Conservation (phyloP, 495 filamentous ascomycete genomes). For the Hapsidospora chrysogenum region DNA sequence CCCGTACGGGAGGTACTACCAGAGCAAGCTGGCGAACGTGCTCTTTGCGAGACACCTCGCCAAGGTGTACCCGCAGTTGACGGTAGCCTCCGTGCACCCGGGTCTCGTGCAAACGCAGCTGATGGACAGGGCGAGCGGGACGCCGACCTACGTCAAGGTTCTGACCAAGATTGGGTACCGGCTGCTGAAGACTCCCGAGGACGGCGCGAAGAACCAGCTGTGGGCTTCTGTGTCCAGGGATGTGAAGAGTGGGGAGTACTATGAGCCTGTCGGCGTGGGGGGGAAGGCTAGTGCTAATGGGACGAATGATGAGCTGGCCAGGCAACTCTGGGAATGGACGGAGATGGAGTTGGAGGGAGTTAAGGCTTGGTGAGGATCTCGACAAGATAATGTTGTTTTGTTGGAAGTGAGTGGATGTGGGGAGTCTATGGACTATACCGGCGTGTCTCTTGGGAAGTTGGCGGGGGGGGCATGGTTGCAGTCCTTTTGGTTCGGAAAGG, state of each 20-base stretch:
- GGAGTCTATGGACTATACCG: no score
- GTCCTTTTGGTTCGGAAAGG: no score
- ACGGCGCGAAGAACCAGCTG: slow-evolving; percentile 38
- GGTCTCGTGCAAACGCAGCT: slow-evolving; percentile 28
- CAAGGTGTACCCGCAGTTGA: slow-evolving; percentile 29
- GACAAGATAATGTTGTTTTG: no score
- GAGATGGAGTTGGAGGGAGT: slow-evolving; percentile 4
- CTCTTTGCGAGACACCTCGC: slow-evolving; percentile 3
- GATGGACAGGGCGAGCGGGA: slow-evolving; percentile 3
- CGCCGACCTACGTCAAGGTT: no score
- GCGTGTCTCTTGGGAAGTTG: no score
- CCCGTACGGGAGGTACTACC: slow-evolving; percentile 35
- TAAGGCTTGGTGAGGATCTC: no score
- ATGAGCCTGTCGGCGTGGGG: slow-evolving; percentile 9
- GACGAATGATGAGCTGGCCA: slow-evolving; percentile 3
- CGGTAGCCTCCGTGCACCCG: slow-evolving; percentile 43
- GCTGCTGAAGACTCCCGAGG: slow-evolving; percentile 16
- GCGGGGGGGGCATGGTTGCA: no score
- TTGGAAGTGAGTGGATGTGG: no score
- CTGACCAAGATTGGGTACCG: slow-evolving; percentile 14
- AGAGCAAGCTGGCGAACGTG: slow-evolving; percentile 8
- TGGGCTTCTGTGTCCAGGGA: slow-evolving; percentile 21
- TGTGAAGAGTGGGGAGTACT: slow-evolving; percentile 4
- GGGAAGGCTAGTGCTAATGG: slow-evolving; percentile 5
- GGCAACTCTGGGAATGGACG: slow-evolving; percentile 6